Evolutionary conservation across 108 stramenopile genomes (phyloP).

Genomic region (Nitzschia sp.): DNA sequence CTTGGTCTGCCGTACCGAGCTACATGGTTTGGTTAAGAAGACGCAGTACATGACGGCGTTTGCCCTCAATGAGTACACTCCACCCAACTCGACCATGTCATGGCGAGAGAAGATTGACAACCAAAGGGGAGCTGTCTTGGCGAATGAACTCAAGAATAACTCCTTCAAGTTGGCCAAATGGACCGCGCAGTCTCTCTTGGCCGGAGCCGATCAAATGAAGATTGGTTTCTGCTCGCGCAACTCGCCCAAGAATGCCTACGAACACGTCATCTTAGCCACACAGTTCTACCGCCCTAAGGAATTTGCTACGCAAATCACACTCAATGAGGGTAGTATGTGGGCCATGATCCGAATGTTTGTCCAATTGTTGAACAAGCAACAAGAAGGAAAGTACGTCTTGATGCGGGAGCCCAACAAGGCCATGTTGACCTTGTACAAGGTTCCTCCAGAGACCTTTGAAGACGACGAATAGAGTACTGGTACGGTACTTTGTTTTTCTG

Average conservation of each 20-base stretch:
- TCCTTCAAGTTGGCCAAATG: conserved; percentile 96
- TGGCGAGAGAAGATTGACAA: conserved; percentile 93
- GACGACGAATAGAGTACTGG: conserved; percentile 63
- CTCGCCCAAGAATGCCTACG: conserved; percentile 83
- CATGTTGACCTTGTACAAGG: conserved; percentile 88
- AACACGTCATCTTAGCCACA: conserved; percentile 92
- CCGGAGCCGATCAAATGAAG: conserved; percentile 97
- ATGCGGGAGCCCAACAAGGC: conserved; percentile 97
- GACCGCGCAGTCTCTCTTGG: conserved; percentile 94
- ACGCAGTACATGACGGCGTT: conserved; percentile 91
- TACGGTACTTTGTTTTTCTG: neutral
- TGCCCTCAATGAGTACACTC: conserved; percentile 94
- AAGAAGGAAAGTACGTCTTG: conserved; percentile 96
- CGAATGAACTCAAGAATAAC: conserved; percentile 98
- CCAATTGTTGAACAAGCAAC: conserved; percentile 80
- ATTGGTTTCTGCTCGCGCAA: conserved; percentile 91
- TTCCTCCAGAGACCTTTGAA: conserved; percentile 90
- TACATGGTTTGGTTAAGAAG: conserved; percentile 80
- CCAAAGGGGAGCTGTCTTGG: conserved; percentile 93
- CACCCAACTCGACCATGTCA: conserved; percentile 20
- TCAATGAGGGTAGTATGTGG: conserved; percentile 95
- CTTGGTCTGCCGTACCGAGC: conserved; percentile 78
- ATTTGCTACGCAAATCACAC: conserved; percentile 94
- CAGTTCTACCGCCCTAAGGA: conserved; percentile 95
- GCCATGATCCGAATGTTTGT: conserved; percentile 95